A percentile compares a stretch with the other conserved stretches of the same genome.
Conservation (phyloP, 2,329 filamentous ascomycete species). For the Cladophialophora exuberans region DNA sequence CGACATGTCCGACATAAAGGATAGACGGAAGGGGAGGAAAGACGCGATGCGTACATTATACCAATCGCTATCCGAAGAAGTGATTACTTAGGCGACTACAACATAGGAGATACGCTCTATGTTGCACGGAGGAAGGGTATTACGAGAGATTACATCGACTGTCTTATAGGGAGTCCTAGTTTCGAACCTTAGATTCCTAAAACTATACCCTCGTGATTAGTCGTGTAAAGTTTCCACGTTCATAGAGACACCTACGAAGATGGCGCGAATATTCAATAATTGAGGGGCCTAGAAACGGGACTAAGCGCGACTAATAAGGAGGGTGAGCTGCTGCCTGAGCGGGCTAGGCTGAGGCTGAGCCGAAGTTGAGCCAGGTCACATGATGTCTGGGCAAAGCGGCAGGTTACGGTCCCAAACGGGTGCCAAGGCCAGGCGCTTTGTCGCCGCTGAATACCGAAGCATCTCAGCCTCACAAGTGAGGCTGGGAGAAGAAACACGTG, state of each 20-base stretch:
- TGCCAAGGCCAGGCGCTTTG: too few relatives aligned
- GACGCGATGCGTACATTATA: conserved; percentile 2
- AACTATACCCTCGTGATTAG: conserved; percentile 3
- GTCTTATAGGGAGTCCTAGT: conserved; percentile 8
- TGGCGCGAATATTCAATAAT: conserved; percentile 4
- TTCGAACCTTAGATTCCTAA: conserved; percentile 6
- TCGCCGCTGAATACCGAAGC: too few relatives aligned
- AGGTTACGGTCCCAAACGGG: too few relatives aligned
- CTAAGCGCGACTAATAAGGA: too few relatives aligned
- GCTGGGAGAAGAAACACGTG: too few relatives aligned
- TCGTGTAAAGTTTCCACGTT: conserved; percentile 9
- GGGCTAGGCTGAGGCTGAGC: too few relatives aligned
- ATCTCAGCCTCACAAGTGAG: too few relatives aligned
- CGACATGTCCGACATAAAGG: background rate
- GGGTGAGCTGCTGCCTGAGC: too few relatives aligned
- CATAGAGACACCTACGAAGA: background rate
- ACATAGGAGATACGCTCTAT: conserved; percentile 1
- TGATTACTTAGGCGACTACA: background rate
- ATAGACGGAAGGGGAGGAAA: background rate
- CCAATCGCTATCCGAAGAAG: conserved; percentile 2
- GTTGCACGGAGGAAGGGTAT: background rate
- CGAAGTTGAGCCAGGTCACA: too few relatives aligned
- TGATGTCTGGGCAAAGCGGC: too few relatives aligned
- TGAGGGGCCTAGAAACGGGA: background rate
- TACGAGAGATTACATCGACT: conserved; percentile 5